These are phyloP conservation scores for Tylopilus orsonianus DNA, from an alignment of 1,284 basidiomycete species.

Conservation along the genomic window DNA sequence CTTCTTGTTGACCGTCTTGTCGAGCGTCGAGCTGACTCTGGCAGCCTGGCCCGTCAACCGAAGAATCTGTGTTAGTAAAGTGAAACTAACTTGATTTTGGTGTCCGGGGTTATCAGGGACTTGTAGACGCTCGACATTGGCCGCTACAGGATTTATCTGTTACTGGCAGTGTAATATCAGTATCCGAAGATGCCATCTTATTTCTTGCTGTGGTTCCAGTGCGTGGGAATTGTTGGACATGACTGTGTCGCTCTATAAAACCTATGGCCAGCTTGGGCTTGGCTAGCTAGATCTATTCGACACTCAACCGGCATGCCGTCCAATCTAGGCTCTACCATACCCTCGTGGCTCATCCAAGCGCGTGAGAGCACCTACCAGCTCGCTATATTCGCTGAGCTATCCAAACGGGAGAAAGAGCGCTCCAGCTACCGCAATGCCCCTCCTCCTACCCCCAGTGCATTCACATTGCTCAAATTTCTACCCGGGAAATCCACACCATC, in stretches of 20 bases:
- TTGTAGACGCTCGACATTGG: constrained; percentile 20
- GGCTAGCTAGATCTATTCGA: not conserved
- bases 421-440: constrained; percentile 16
- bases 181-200: no score
- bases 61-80: not conserved
- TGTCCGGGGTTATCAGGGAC: constrained; percentile 35
- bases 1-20: constrained; percentile 73
- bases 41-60: constrained; percentile 6
- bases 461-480: constrained; percentile 21
- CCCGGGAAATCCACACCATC: constrained; percentile 26
- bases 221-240: no score
- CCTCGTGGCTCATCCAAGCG: constrained; percentile 21
- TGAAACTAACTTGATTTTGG: constrained; percentile 49
- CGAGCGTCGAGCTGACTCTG: constrained; percentile 83
- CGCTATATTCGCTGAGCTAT: constrained; percentile 15
- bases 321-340: constrained; percentile 4
- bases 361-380: constrained; percentile 16
- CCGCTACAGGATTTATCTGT: constrained; percentile 10
- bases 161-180: not conserved
- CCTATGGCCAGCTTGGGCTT: no score
- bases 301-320: constrained; percentile 14
- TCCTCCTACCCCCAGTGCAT: constrained; percentile 1
- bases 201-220: constrained; percentile 9
- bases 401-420: constrained; percentile 29
- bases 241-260: no score